These are phyloP conservation scores for Ophiostoma triangulosporum DNA, from an alignment of 2,329 filamentous ascomycete genomes.

Conservation along the genomic window DNA sequence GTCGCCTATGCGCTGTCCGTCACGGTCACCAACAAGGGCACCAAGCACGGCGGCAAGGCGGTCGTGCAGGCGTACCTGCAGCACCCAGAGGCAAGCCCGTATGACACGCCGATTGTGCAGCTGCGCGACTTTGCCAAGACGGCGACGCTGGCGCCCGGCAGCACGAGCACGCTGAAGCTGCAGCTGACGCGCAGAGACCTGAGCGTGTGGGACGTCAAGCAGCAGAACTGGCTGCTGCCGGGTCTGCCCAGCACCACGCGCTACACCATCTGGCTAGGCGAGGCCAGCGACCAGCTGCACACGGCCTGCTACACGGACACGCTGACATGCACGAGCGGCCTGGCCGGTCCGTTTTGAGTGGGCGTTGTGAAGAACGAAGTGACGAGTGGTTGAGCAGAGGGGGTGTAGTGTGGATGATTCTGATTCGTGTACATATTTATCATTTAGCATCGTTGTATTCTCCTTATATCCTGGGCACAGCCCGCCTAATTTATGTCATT, in stretches of 20 bases:
- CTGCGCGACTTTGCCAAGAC: conserved; percentile 26
- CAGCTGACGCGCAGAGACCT: conserved; percentile 28
- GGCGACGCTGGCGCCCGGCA: conserved; percentile 16
- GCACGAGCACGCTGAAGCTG: conserved; percentile 21
- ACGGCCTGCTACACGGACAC: conserved; percentile 28
- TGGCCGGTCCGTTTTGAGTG: conserved; percentile 18
- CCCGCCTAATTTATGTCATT: not conserved
- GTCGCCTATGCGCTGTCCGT: conserved; percentile 30
- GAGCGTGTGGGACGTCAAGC: conserved; percentile 33
- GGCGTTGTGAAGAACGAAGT: not conserved
- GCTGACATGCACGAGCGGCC: conserved; percentile 22
- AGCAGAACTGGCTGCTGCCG: conserved; percentile 37
- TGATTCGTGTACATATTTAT: not conserved
- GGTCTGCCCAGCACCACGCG: conserved; percentile 19
- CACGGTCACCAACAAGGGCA: conserved; percentile 35
- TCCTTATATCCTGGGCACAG: not conserved
- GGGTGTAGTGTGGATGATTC: not conserved
- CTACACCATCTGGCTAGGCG: conserved; percentile 33
- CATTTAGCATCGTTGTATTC: no score
- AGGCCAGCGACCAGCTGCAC: conserved; percentile 26
- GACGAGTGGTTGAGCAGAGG: not conserved
- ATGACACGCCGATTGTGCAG: conserved; percentile 23
- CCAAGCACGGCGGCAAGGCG: conserved; percentile 16
- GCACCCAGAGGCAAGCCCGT: conserved; percentile 17
- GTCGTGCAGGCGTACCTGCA: conserved; percentile 23